Base-by-base conservation (phyloP, 495 filamentous ascomycete genomes). In the Neurospora discreta region DNA sequence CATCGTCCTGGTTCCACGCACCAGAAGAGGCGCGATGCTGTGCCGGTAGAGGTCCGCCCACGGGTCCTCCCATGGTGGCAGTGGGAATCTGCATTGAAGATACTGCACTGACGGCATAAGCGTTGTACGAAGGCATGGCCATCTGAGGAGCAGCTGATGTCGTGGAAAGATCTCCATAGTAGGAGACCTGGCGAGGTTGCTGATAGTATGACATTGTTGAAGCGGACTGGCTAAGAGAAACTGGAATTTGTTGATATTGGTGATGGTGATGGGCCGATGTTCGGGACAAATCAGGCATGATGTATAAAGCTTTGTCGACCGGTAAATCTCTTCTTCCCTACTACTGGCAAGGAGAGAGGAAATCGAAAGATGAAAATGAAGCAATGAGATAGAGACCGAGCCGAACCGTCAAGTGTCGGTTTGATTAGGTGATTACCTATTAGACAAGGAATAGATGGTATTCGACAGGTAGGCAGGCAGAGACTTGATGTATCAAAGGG, bases 1-100 rank as follows among this genome's bases (percentile, higher is more conserved):
- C 91, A 70, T 91, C 89, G 40, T 86, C 82, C 16, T 85, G 80
- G 33, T 86, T 85, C 91, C 91, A 93, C 11, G 87, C 85, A 40
- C 85, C 84, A 3, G 84, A 84, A 26, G 85, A 85, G 30, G 86
- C 82, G 20, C 85, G 84, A 75, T 86, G 80, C 68, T 83, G 82
- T 38, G 78, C 76, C 73, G 73, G 83, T 46, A 78, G 72, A 23
- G 72, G 67, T 3, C 76, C 74, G 20, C 77, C 77, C 38, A 80
- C 77, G 6, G 78, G 78, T 26, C 78, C 78, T 43, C 78, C 78
- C 77, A 80, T 77, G 70, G 72, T 72, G 71, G 73, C 23, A 0
- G 72, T 76, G 30, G 76, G 74, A 8, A 80, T 80, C 74, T 78
- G 78, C 6, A 79, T 80, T 60, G 78, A 81, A n/a, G 81, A 72